Base-by-base conservation (phyloP, 352 stramenopile species). In the Chrysophaeum taylorii region DNA sequence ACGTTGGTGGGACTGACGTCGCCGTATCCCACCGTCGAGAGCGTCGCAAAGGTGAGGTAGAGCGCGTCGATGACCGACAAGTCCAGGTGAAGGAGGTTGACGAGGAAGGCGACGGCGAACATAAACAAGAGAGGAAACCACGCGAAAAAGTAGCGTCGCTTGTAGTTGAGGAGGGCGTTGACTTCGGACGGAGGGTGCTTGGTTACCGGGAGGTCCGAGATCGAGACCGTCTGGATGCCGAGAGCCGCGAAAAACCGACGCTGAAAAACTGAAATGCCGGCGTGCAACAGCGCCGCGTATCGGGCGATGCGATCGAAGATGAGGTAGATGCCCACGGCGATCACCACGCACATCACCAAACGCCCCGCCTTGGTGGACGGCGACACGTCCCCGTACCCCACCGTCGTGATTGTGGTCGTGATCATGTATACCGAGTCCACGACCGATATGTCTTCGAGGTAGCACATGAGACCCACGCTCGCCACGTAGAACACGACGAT, bases 1-100 rank as follows among this genome's bases (percentile, higher is more conserved):
- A n/a, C n/a, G n/a, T n/a, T n/a, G n/a, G n/a, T 39, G 52, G 52
- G 52, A 7, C 15, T 15, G 9, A 63, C 52, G 52, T 63, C 52
- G 52, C 52, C 52, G 52, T 63, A 63, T 15, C 52, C 52, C 7
- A 63, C 33, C 52, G 52, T 63, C 52, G 52, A 41, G 27, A 31
- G 2, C 52, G 52, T 63, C 9, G 39, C n/a, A 12, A 63, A 15
- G 7, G 27, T 31, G 52, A 63, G 39, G 33, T 63, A 63, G 5
- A 63, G 5, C 2, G 52, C 52, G 4, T 35, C 29, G 52, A 31
- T 27, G 9, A 7, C 36, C 2, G 2, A 7, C 9, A 39, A 9
- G 9, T 63, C 25, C 25, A 31, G 12, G 25, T 14, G n/a, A 15
- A 63, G 7, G 9, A 27, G 2, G 52, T 7, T 2, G 5, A 35